Evolutionary conservation across 202 grass and related monocot species (phyloP).

Genomic region (Panicum hallii): DNA sequence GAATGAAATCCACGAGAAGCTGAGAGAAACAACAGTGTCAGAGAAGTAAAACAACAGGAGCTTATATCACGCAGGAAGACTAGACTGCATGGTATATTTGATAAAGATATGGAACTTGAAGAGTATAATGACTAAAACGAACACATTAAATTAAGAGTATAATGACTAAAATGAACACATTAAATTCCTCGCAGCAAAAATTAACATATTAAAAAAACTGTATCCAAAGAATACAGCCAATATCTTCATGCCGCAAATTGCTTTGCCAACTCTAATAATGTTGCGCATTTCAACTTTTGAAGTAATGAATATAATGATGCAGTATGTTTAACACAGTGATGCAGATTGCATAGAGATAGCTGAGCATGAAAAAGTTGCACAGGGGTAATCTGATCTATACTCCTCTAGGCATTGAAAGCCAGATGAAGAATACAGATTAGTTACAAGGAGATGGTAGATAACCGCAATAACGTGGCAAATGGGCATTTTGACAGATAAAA

Average conservation of each 20-base stretch:
- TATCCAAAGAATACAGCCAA: not conserved
- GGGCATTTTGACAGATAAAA: conserved; percentile 4
- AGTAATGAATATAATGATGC: not conserved
- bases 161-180: not conserved
- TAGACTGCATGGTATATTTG: not conserved
- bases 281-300: not conserved
- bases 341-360: not conserved
- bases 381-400: not conserved
- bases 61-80: not conserved
- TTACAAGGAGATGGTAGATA: not conserved
- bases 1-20: conserved; percentile 59
- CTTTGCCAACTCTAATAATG: conserved; percentile 5
- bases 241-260: not conserved
- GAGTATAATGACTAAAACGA: not conserved
- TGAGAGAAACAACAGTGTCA: conserved; percentile 7
- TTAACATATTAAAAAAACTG: not conserved
- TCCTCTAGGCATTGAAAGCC: too few relatives aligned
- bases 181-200: too few relatives aligned
- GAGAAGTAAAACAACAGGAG: not conserved
- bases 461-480: not conserved
- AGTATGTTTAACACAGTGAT: not conserved
- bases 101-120: not conserved
- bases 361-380: not conserved
- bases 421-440: too few relatives aligned
- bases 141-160: not conserved